Evolutionary conservation across 169 alveolate species (phyloP), one percentile per base, ranked within the genome.

Genomic region (Perkinsus olseni): DNA sequence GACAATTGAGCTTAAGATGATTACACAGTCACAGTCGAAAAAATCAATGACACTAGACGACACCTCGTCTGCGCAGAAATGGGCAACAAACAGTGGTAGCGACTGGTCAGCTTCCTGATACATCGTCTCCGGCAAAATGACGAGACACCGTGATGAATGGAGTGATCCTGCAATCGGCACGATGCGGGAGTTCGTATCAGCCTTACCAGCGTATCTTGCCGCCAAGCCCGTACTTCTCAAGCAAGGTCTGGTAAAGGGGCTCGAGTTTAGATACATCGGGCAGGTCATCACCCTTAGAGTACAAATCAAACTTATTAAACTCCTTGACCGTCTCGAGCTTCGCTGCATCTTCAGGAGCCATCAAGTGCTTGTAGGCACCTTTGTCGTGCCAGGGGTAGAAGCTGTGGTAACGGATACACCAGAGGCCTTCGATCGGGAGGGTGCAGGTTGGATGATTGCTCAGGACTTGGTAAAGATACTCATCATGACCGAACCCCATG

Each of bases 341-440:
- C 17, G 74, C 93, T 0, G 38, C 31, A 37, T 62, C 91, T 21
- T 92, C 91, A 3, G 62, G 91, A n/a, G 92, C 38, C 39, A 92
- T 93, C 28, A 94, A 92, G 45, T 94, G 94, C 82, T 91, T 38
- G 74, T 94, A 94, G 24, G 95, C 95, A 11, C 95, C 92, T 91
- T 94, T 94, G 92, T 94, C 95, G 36, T 94, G 95, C 95, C 95
- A 94, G 21, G 95, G 95, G 62, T 94, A 94, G 74, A 92, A 94
- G 92, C 93, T 91, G 92, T 94, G 95, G 91, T 91, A 62, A 28
- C 95, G 95, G 95, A 94, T 92, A 91, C 92, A 92, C 93, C 92
- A 90, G 38, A 94, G 92, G 28, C 95, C 95, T 21, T 74, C 74
- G 39, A 21, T 91, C 28, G 95, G 95, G 28, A 93, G 62, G 62